Evolutionary conservation across 2,329 filamentous ascomycete genomes (phyloP), one percentile per base, ranked within the genome.

Genomic region (Colletotrichum shisoi): DNA sequence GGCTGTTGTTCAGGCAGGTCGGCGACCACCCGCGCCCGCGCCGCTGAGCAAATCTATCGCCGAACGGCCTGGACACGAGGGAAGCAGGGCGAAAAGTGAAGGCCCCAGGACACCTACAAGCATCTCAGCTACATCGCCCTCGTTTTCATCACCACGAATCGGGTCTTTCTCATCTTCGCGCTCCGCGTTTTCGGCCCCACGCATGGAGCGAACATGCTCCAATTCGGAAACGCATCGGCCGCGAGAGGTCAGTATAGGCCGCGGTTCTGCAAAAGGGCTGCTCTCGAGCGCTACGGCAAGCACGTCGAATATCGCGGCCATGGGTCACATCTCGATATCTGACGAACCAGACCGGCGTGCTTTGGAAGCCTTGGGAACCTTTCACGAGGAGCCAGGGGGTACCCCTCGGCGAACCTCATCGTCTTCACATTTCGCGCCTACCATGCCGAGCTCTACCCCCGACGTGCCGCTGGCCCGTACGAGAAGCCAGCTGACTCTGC

Each of bases 401-500:
- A 27, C 66, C 19, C 62, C 69, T 11, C 70, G 71, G 39, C 69
- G 72, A 31, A 65, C 69, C 31, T 72, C 71, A 9, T 69, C 71
- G 46, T 77, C 78, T 31, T 77, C 79, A 9, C 73, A 77, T 24
- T 81, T 85, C 63, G 80, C 79, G 4, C 84, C 84, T 27, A 86
- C 84, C 0, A 80, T 80, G 62, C 84, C 83, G 4, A 83, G 78
- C 49, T 74, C 78, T 12, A 76, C 79, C 15, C 76, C 81, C 31
- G 76, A 76, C 15, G 78, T 85, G 8, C 84, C 83, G 4, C 76
- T 88, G 56, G 85, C 80, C n/a, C 79, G 85, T 64, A 84, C 85
- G n/a, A 87, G 83, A 74, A 88, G 86, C 71, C 85, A 89, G 72
- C 77, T 89, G 34, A 84, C 83, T 11, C 76, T 89, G 4, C 77